Base-by-base conservation (phyloP, 1,139 yeast species). In the Saccharomyces hybrid region DNA sequence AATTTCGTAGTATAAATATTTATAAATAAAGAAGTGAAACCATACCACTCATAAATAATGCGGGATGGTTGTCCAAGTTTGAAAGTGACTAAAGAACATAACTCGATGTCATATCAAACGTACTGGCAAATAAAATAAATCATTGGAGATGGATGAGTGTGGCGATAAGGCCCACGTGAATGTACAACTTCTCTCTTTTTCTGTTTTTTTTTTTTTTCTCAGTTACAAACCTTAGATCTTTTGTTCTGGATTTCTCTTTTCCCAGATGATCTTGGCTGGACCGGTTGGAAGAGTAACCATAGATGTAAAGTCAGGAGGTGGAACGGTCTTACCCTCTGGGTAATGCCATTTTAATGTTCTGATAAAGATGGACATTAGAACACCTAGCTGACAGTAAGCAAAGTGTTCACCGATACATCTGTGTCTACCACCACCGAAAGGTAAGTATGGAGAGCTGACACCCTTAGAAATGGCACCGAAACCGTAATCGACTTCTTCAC, bases 341-440 rank as follows among this genome's bases (percentile, higher is more conserved):
- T 83, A 77, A 49, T 78, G 77, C 96, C 96, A 91, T 69, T 78
- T 84, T 69, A 88, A 73, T 59, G 86, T 84, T 71, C 86, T 86
- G 41, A 91, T 81, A 70, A 78, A 87, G 25, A 90, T 81, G 42
- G 90, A 76, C 68, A 95, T 76, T 58, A 93, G 78, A 54, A 95
- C 85, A 54, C 96, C 96, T 64, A 93, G 81, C 76, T 93, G 99
- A 62, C 86, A 84, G 71, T 85, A 89, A 48, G 99, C 99, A 76
- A 93, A 93, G 70, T 91, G 98, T 74, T 93, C 99, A 67, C 99
- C 99, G 68, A 93, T 90, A 76, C 99, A 93, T 76, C 99, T 86
- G 72, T 93, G 99, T 79, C 99, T 88, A 62, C 99, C 99, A 72
- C 98, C 99, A 64, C 99, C 99, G 68, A 93, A 93, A 54, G 99